phyloP scores from a whole-genome alignment of 1,284 basidiomycete species.

The Wolfiporia cocos region DNA sequence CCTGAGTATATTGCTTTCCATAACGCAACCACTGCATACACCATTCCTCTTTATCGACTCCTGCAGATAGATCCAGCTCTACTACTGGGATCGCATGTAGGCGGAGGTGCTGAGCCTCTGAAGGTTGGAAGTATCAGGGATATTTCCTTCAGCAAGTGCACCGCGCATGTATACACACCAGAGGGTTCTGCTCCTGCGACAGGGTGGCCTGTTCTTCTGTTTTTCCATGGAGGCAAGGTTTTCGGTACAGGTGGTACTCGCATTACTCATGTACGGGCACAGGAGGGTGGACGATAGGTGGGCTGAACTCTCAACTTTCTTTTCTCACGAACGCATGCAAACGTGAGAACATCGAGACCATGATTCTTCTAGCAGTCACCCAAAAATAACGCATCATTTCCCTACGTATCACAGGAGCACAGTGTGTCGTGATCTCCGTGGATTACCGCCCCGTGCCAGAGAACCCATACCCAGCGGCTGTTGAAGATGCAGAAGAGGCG shows the following conservation, averaged over 20 bases:
- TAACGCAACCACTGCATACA: conserved; percentile 38
- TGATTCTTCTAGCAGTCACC: neutral
- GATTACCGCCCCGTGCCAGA: conserved; percentile 77
- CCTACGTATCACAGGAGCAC: conserved; percentile 32
- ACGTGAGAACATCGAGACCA: conserved; percentile 26
- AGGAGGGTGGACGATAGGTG: conserved; percentile 71
- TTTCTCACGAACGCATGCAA: conserved; percentile 56
- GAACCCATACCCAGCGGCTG: conserved; percentile 65
- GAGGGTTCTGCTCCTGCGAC: conserved; percentile 37
- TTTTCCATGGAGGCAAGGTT: conserved; percentile 51
- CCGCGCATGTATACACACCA: conserved; percentile 53
- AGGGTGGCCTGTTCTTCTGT: conserved; percentile 60
- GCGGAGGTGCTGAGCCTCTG: conserved; percentile 48
- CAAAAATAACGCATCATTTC: no score
- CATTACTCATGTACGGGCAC: conserved; percentile 1
- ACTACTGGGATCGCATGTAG: conserved; percentile 46
- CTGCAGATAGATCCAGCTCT: conserved; percentile 56
- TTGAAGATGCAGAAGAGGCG: conserved; percentile 66
- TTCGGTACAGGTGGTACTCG: no score
- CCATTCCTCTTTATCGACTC: conserved; percentile 45
- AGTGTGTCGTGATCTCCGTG: conserved; percentile 56
- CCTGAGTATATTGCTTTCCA: conserved; percentile 62
- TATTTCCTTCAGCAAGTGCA: conserved; percentile 38
- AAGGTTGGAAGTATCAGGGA: conserved; percentile 49
- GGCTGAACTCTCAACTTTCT: conserved; percentile 48